Evolutionary conservation across 257 asterid species (phyloP).

Genomic region (Parsonsia alboflavescens): DNA sequence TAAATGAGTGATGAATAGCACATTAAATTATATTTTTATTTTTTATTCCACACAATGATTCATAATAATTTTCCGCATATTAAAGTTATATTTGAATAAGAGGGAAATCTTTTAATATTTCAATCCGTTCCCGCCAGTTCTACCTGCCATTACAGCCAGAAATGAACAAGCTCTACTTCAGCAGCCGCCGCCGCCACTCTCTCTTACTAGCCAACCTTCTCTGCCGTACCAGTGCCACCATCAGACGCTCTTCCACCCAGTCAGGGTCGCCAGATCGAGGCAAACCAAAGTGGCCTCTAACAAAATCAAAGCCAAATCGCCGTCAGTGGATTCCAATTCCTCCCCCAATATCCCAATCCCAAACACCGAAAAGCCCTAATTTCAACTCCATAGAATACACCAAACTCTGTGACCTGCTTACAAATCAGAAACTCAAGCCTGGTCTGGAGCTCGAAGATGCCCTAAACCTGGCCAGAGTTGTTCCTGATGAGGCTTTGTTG

Average conservation of each 20-base stretch:
- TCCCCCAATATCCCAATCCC: conserved; percentile 18
- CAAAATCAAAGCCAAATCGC: conserved; percentile 21
- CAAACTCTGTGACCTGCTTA: conserved; percentile 42
- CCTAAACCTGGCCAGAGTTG: conserved; percentile 32
- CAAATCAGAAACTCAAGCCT: conserved; percentile 35
- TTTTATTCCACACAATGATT: too few species aligned
- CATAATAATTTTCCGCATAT: too few species aligned
- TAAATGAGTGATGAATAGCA: too few species aligned
- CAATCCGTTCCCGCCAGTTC: background rate
- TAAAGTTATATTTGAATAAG: too few species aligned
- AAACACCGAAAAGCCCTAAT: conserved; percentile 29
- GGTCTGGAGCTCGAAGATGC: conserved; percentile 60
- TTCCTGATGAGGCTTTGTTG: conserved; percentile 36
- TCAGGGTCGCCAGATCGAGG: conserved; percentile 34
- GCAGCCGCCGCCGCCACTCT: conserved; percentile 42
- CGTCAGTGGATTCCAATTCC: conserved; percentile 12
- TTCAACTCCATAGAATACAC: conserved; percentile 30
- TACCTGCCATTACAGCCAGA: background rate
- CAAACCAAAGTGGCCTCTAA: conserved; percentile 15
- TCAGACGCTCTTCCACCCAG: conserved; percentile 25
- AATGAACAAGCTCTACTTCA: conserved; percentile 24
- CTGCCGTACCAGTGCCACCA: conserved; percentile 23
- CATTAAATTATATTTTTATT: too few species aligned
- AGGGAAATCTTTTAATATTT: too few species aligned
- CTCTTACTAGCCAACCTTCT: conserved; percentile 25